Percentiles rank a stretch among this genome's conserved stretches.
Conservation (phyloP, 176 grass and related monocot genomes). For the Cenchrus fungigraminus region DNA sequence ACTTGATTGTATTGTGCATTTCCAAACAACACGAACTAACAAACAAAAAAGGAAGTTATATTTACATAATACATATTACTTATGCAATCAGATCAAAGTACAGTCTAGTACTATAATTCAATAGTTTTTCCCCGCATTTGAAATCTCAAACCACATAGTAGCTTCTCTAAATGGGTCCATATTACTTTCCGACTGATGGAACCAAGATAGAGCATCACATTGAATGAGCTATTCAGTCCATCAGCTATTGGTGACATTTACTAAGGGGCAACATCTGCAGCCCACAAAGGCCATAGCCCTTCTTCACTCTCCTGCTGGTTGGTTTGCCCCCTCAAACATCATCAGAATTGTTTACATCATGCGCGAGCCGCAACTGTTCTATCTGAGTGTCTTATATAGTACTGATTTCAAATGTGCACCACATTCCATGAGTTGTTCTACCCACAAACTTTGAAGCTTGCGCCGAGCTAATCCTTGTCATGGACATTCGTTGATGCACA, state of each 20-base stretch:
- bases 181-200: neutral
- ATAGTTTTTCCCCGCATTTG: neutral
- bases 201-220: neutral
- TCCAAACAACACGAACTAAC: neutral
- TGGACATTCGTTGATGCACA: too few species aligned
- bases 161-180: neutral
- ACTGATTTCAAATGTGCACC: too few species aligned
- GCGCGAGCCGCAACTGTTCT: too few species aligned
- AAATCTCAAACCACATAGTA: neutral
- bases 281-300: too few species aligned
- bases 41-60: neutral
- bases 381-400: too few species aligned
- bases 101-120: neutral
- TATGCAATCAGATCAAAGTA: neutral
- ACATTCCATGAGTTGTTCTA: too few species aligned
- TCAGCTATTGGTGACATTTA: neutral
- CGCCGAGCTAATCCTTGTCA: too few species aligned
- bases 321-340: too few species aligned
- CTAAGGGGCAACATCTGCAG: neutral
- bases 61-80: neutral
- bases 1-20: neutral
- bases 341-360: too few species aligned
- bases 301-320: too few species aligned
- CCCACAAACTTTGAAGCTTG: too few species aligned
- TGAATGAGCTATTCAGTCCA: neutral